phyloP scores from a whole-genome alignment of 768 basidiomycete genomes.

The Boletus sp. region DNA sequence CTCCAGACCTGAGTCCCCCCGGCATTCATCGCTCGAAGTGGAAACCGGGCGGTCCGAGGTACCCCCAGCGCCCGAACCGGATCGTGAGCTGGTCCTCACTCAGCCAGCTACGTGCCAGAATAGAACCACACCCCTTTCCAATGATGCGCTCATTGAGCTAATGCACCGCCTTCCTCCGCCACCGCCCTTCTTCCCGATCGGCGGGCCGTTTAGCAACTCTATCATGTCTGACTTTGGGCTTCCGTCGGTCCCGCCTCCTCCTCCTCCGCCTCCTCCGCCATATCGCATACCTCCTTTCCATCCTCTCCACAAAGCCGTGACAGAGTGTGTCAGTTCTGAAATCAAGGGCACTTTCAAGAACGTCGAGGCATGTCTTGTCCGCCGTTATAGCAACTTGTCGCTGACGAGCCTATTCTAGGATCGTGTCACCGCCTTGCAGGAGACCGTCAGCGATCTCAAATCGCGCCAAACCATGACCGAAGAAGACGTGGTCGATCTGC shows the following conservation, averaged over 20 bases:
- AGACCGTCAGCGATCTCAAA: conserved; percentile 17
- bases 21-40: conserved; percentile 11
- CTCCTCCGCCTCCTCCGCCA: conserved; percentile 2
- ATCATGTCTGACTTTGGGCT: conserved; percentile 18
- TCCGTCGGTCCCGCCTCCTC: conserved; percentile 13
- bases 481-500: conserved; percentile 33
- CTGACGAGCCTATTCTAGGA: conserved; percentile 18
- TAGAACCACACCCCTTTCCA: conserved; percentile 12
- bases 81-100: conserved; percentile 1
- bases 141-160: conserved; percentile 9
- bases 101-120: conserved; percentile 7
- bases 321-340: conserved; percentile 24
- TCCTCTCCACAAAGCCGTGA: conserved; percentile 13
- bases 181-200: conserved; percentile 15
- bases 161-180: conserved; percentile 22
- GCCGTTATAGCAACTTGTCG: neutral
- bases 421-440: conserved; percentile 23
- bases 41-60: conserved; percentile 13
- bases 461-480: conserved; percentile 27
- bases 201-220: conserved; percentile 22
- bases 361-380: conserved; percentile 17
- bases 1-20: conserved; percentile 37
- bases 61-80: neutral
- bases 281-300: conserved; percentile 14
- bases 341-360: conserved; percentile 21